phyloP scores from a whole-genome alignment of 495 filamentous ascomycete genomes.

The Aspergillus biplanus region DNA sequence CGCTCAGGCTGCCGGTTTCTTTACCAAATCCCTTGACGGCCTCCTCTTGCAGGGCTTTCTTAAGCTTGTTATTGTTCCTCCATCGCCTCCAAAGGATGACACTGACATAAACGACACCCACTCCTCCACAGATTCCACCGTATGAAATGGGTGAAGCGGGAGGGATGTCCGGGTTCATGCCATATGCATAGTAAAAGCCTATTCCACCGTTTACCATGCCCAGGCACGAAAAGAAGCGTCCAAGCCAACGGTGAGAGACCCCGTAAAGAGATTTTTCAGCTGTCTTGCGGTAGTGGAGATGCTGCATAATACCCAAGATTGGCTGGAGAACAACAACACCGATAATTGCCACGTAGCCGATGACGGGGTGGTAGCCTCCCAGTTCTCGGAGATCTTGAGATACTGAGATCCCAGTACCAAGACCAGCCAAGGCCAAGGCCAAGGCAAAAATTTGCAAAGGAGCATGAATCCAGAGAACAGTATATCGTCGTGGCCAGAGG shows the following conservation, averaged over 20 bases:
- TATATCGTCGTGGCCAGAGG: slow-evolving; percentile 38
- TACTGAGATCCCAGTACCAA: slow-evolving; percentile 61
- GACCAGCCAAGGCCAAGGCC: slow-evolving; percentile 56
- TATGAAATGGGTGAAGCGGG: slow-evolving; percentile 22
- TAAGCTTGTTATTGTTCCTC: slow-evolving; percentile 2
- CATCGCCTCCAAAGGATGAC: slow-evolving; percentile 22
- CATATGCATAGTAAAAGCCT: slow-evolving; percentile 49
- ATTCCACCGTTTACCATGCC: slow-evolving; percentile 71
- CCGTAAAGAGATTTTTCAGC: slow-evolving; percentile 53
- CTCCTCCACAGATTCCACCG: slow-evolving; percentile 18
- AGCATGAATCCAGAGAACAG: slow-evolving; percentile 54
- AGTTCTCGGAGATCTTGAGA: slow-evolving; percentile 34
- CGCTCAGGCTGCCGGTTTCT: slow-evolving; percentile 9
- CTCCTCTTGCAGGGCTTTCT: not conserved
- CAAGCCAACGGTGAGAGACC: slow-evolving; percentile 81
- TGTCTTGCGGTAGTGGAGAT: slow-evolving; percentile 54
- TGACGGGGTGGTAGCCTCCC: slow-evolving; percentile 38
- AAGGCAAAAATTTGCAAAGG: slow-evolving; percentile 59
- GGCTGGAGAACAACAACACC: slow-evolving; percentile 63
- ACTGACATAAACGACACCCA: slow-evolving; percentile 22
- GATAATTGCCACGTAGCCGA: slow-evolving; percentile 62
- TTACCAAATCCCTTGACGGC: not conserved
- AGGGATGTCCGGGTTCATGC: slow-evolving; percentile 27
- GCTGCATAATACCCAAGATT: slow-evolving; percentile 64
- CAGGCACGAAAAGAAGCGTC: slow-evolving; percentile 68